phyloP scores from a whole-genome alignment of 2,329 filamentous ascomycete genomes.

The Apiospora aurea region DNA sequence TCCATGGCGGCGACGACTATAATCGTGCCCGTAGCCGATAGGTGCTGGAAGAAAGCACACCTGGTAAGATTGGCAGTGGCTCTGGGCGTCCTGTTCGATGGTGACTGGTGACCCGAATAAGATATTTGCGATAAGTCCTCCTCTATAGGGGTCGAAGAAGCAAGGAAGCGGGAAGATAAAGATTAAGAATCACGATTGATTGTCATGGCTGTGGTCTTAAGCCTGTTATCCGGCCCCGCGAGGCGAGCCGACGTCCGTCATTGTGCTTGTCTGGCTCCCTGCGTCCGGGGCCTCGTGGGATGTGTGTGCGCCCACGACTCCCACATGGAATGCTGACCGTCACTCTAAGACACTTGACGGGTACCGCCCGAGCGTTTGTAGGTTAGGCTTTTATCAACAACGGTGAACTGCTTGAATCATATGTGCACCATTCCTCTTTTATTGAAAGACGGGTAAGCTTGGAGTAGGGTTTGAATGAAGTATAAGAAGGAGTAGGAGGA shows the following conservation, averaged over 20 bases:
- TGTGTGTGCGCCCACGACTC: background rate
- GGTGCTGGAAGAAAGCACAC: background rate
- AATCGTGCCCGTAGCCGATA: background rate
- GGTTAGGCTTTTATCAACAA: conserved; percentile 13
- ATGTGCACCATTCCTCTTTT: background rate
- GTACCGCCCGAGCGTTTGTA: background rate
- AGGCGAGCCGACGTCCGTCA: background rate
- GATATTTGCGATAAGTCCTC: background rate
- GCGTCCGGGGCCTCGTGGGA: background rate
- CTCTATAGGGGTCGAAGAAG: background rate
- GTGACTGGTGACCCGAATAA: background rate
- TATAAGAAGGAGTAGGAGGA: background rate
- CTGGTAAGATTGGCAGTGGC: background rate
- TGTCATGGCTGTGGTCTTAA: background rate
- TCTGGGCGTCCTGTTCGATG: background rate
- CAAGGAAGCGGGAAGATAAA: background rate
- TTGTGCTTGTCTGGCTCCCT: background rate
- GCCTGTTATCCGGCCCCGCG: background rate
- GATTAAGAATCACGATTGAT: background rate
- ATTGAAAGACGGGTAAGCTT: background rate
- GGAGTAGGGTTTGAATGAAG: background rate
- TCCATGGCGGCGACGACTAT: background rate
- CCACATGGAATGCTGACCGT: conserved; percentile 13
- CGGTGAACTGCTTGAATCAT: background rate
- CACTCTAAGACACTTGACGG: conserved; percentile 16